These are phyloP conservation scores for Berberis vulgaris DNA, from an alignment of 164 flowering plant genomes.

Conservation along the genomic window DNA sequence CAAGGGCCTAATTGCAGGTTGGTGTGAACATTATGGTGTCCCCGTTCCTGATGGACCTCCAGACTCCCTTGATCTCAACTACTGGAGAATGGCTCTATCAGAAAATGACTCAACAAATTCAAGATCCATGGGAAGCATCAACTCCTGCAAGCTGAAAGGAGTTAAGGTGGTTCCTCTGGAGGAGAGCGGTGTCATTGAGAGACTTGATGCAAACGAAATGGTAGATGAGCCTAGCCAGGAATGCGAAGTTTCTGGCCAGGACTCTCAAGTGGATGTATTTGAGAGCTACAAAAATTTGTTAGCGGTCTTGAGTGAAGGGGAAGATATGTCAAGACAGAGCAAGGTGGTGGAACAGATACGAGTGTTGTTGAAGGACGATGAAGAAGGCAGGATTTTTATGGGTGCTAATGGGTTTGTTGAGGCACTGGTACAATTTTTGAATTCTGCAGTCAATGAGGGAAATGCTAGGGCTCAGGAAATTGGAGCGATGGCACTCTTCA, in stretches of 20 bases:
- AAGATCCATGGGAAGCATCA: constrained; percentile 39
- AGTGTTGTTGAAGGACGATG: constrained; percentile 80
- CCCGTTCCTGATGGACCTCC: constrained; percentile 77
- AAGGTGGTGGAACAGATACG: constrained; percentile 69
- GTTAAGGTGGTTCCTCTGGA: constrained; percentile 72
- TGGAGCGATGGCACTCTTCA: constrained; percentile 97
- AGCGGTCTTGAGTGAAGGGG: constrained; percentile 38
- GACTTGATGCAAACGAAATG: constrained; percentile 32
- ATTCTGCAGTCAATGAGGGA: constrained; percentile 38
- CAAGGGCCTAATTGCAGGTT: constrained; percentile 83
- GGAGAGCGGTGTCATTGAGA: constrained; percentile 47
- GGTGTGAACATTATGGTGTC: constrained; percentile 94
- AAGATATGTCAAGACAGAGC: constrained; percentile 37
- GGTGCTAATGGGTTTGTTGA: constrained; percentile 93
- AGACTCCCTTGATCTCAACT: constrained; percentile 86
- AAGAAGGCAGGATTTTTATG: constrained; percentile 76
- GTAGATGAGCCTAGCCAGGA: constrained; percentile 31
- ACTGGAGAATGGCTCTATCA: constrained; percentile 80
- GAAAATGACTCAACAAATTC: constrained; percentile 62
- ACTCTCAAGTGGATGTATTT: constrained; percentile 15
- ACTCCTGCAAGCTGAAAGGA: constrained; percentile 57
- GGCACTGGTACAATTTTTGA: constrained; percentile 60
- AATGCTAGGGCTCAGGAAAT: constrained; percentile 59
- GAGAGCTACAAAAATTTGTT: constrained; percentile 49
- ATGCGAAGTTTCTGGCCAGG: constrained; percentile 11